phyloP scores from a whole-genome alignment of 345 rosid genomes.

The Eucalyptus sp. region DNA sequence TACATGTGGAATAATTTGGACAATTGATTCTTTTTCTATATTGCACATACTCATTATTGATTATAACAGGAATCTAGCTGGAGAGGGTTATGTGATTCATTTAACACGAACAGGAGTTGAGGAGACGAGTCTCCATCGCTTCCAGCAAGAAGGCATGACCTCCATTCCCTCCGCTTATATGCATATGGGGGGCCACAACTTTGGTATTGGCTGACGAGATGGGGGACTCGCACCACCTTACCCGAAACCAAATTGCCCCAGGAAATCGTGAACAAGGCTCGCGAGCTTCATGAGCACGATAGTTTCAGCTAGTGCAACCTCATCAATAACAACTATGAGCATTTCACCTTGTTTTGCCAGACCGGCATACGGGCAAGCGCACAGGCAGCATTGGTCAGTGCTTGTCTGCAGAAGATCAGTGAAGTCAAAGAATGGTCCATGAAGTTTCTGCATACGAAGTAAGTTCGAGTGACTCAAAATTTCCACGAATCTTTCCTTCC shows the following conservation, averaged over 20 bases:
- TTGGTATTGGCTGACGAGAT: not conserved
- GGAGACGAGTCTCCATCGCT: not conserved
- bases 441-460: not conserved
- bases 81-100: not conserved
- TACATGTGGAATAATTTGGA: not conserved
- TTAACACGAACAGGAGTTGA: not conserved
- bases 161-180: not conserved
- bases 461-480: not conserved
- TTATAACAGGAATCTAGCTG: not conserved
- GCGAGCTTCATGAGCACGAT: not conserved
- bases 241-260: not conserved
- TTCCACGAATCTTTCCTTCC: not conserved
- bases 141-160: not conserved
- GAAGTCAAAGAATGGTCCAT: not conserved
- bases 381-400: not conserved
- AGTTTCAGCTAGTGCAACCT: not conserved
- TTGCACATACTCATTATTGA: not conserved
- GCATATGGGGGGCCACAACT: not conserved
- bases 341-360: not conserved
- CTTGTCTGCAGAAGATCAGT: not conserved
- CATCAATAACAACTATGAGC: not conserved
- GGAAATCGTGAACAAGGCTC: not conserved
- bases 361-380: not conserved
- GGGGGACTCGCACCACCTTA: not conserved
- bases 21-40: not conserved